Evolutionary conservation across 148 eudicot species (phyloP), one percentile per base, ranked within the genome.

Genomic region (Camellia granthamiana): DNA sequence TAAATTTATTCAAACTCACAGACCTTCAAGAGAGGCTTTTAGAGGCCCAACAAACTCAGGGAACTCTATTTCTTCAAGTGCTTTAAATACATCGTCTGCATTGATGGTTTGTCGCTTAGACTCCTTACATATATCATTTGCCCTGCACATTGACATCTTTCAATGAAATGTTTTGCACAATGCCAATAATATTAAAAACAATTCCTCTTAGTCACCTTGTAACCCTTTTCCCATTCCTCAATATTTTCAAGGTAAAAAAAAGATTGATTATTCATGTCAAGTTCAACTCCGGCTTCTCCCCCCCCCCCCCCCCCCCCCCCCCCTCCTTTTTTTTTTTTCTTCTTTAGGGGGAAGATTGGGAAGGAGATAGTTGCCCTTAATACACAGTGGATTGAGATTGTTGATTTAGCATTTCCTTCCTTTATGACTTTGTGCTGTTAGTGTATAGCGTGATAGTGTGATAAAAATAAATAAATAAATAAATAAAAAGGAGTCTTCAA

Each of bases 61-160:
- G 81, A 94, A 94, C 81, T 94, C 98, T 64, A 94, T 89, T 83
- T 94, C 98, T 49, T 94, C 97, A 43, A 94, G 89, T 77, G 97
- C 98, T 62, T 86, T 92, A 47, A 94, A 87, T 67, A 94, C 98
- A 84, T 92, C 97, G 38, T 94, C 98, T 1, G 98, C 97, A 83
- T 84, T 94, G 66, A 94, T 91, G 23, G 89, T 92, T 78, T 92
- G 95, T 86, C 98, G 88, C 79, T 88, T 91, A 14, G 98, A 84
- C 77, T 94, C 98, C 89, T 78, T 91, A 75, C 98, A 94, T 70
- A 92, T 81, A 75, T 94, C 98, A 86, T 92, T 89, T 8, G 98
- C 98, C 86, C 98, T 94, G 84, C 87, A 88, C 42, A 83, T 41
- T 4, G 67, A 21, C 68, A 61, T 75, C 60, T 16, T 76, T 58